Evolutionary conservation across 179 eudicot species (phyloP), one percentile per base, ranked within the genome.

Genomic region (Beta corolliflora): DNA sequence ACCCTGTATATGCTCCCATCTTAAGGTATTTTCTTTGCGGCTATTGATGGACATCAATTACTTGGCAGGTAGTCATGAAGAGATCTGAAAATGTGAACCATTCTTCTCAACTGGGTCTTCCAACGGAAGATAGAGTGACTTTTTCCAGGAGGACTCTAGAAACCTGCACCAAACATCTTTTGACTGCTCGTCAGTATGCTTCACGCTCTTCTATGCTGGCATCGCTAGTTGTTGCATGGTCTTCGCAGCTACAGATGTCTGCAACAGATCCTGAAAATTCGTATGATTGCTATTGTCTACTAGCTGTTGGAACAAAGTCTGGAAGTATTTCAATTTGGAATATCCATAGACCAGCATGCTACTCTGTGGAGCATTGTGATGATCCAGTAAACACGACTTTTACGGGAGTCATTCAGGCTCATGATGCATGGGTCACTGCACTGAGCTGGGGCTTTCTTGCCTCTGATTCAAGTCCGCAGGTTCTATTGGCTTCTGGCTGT

Each of bases 151-250:
- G 76, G 79, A 80, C 48, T 31, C 80, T 66, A 41, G 79, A 82
- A 59, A 80, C 71, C 36, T 60, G 76, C 31, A 80, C 50, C 82
- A 88, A 88, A 13, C 16, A 69, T 65, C 71, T 85, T 65, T 81
- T 93, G 88, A 88, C 90, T 65, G 92, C 91, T 29, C 83, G 84
- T 80, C 89, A 87, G 86, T 96, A 92, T 88, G 93, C 94, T 78
- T 89, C 92, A 81, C 94, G 97, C 64, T 88, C 77, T 87, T 88
- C 89, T 23, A 81, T 91, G 91, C 86, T 94, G 77, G 83, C 92
- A 18, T 93, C 99, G 65, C 89, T 93, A 55, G 88, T 89, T 80
- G 92, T 93, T 83, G 90, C 92, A 81, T 96, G 99, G 99, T 96
- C 99, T 23, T 93, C 98, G 0, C 79, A 85, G 80, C 76, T 94